Base-by-base conservation (phyloP, 1,284 basidiomycete genomes). In the Athelia sp. region DNA sequence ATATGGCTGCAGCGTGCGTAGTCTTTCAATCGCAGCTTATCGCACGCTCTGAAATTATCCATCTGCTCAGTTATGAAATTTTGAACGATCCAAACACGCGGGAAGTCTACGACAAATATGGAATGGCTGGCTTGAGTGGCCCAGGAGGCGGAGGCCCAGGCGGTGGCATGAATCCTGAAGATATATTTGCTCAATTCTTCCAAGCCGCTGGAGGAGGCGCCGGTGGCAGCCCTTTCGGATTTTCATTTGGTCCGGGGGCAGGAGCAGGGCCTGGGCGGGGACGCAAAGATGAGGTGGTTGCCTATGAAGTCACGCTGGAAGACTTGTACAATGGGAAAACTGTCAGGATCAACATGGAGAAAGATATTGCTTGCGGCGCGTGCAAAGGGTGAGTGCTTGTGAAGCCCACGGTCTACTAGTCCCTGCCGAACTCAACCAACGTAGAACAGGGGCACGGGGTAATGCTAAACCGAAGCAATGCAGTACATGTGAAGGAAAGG, bases 281-380 rank as follows among this genome's bases (percentile, higher is more conserved):
- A 65, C 75, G 67, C 44, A 81, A 79, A 59, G 86, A 93, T 65
- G 84, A 87, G 6, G 73, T 85, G 31, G 84, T 97, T 54, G 80
- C 84, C 2, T 90, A 96, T 63, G 77, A 89, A 17, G 91, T 98
- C 50, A 87, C 89, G 3, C 76, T 99, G 31, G 93, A 97, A 65
- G 95, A 98, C 64, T 73, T 96, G 23, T 98, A 93, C 69, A 90
- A 87, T 52, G 96, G 96, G 29, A 95, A 94, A 67, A 81, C 80
- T 14, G 87, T 96, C 44, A 89, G 87, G 62, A 86, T 98, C 74
- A 90, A 86, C 58, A 82, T 98, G 71, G 90, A 95, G 67, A 87
- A 92, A 60, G 85, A 94, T 62, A 72, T 87, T 13, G 71, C 90
- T 4, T 98, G 95, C 67, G 73, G 74, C 19, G 67, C 72, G 4